A percentile compares a stretch with the other conserved stretches of the same genome.
Conservation (phyloP, 2,329 filamentous ascomycete species). For the Botrytis deweyae region DNA sequence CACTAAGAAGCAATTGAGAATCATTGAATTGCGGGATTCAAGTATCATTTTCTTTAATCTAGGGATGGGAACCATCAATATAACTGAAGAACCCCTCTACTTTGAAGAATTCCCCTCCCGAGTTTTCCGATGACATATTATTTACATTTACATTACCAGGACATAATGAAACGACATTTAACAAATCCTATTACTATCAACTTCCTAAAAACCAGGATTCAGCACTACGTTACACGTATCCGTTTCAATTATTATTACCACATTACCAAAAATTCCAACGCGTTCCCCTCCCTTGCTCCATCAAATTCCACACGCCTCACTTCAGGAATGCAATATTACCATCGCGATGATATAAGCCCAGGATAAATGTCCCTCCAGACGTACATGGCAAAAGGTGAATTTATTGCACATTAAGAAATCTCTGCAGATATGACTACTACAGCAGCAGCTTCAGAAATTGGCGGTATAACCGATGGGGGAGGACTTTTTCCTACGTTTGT, state of each 20-base stretch:
- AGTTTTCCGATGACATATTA: background rate
- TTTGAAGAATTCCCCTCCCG: background rate
- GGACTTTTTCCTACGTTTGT: conserved; percentile 12
- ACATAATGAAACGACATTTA: background rate
- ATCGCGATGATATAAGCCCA: background rate
- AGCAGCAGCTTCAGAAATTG: background rate
- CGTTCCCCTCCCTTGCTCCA: conserved; percentile 1
- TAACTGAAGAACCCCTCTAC: background rate
- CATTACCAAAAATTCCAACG: background rate
- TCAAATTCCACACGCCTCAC: background rate
- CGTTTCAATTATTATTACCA: background rate
- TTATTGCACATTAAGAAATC: background rate
- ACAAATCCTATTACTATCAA: background rate
- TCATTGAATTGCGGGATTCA: background rate
- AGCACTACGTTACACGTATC: too few species aligned
- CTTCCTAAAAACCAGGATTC: too few species aligned
- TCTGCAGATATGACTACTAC: background rate
- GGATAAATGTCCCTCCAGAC: background rate
- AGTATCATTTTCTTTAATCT: background rate
- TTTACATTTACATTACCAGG: background rate
- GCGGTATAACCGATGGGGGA: conserved; percentile 1
- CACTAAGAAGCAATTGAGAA: too few species aligned
- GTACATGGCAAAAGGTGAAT: background rate
- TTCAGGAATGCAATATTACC: background rate
- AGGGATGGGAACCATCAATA: background rate